Percentiles rank a stretch among this genome's conserved stretches.
phyloP scores from a whole-genome alignment of 208 protist genomes.

The Wallacemonas sp. region DNA sequence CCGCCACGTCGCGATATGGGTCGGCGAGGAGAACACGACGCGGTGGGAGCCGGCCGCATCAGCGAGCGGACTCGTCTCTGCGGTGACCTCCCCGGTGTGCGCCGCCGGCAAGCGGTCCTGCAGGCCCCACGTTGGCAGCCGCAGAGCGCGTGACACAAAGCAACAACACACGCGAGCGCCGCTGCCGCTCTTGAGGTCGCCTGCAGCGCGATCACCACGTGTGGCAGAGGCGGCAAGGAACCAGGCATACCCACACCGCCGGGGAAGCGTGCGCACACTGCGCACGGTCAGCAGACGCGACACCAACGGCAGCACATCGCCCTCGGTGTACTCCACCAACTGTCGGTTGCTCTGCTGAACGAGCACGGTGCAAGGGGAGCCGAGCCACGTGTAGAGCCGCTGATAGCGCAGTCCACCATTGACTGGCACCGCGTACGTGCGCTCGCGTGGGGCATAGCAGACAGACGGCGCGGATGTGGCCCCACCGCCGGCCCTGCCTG shows the following conservation, averaged over 20 bases:
- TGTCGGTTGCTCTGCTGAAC: conserved; percentile 37
- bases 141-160: not conserved
- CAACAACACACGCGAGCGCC: not conserved
- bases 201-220: no score
- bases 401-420: conserved; percentile 24
- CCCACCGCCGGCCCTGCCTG: not conserved
- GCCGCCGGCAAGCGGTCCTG: conserved; percentile 11
- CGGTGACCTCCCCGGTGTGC: conserved; percentile 20
- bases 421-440: not conserved
- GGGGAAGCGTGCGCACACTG: conserved; percentile 26
- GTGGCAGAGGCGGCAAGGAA: not conserved
- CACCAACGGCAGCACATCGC: conserved; percentile 30
- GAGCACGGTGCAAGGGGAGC: conserved; percentile 36
- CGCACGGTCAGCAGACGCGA: conserved; percentile 41
- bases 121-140: conserved; percentile 20
- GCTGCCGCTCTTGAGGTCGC: not conserved
- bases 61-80: conserved; percentile 14
- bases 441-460: conserved; percentile 8
- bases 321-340: conserved; percentile 37
- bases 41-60: conserved; percentile 25
- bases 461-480: not conserved
- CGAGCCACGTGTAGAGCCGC: conserved; percentile 43
- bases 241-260: conserved; percentile 15
- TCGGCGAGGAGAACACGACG: conserved; percentile 34
- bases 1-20: conserved; percentile 15